Evolutionary conservation across 768 basidiomycete species (phyloP).

Genomic region (Tephrocybe sp.): DNA sequence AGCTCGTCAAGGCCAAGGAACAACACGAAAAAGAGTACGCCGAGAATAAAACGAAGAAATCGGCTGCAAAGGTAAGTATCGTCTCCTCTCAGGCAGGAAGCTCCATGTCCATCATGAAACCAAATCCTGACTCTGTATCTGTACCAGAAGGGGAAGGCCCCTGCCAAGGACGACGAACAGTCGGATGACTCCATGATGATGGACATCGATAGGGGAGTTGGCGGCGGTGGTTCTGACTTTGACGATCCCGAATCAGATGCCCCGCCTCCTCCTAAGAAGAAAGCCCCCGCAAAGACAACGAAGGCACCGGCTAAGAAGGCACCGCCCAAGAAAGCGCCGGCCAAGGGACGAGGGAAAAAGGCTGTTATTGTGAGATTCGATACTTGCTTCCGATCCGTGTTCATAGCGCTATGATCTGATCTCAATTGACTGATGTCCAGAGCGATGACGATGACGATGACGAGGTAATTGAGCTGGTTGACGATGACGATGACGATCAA

Average conservation of each 20-base stretch:
- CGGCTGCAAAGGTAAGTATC: conserved; percentile 41
- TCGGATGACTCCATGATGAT: conserved; percentile 80
- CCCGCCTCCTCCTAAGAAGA: conserved; percentile 39
- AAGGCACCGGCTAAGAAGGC: conserved; percentile 34
- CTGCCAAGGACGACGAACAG: conserved; percentile 42
- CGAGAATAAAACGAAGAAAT: conserved; percentile 40
- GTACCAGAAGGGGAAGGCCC: conserved; percentile 46
- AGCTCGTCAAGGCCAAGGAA: conserved; percentile 73
- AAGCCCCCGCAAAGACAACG: conserved; percentile 32
- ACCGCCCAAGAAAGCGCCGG: conserved; percentile 41
- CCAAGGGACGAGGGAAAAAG: conserved; percentile 56
- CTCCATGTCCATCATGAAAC: no score
- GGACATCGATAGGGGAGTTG: conserved; percentile 57
- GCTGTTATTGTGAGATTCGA: conserved; percentile 29
- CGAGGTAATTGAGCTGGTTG: conserved; percentile 45
- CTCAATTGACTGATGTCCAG: conserved; percentile 15
- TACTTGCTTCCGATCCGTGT: not conserved
- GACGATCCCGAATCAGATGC: conserved; percentile 49
- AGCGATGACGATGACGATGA: conserved; percentile 48
- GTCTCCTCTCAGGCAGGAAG: not conserved
- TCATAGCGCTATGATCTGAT: no score
- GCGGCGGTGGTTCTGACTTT: conserved; percentile 48
- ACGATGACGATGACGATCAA: conserved; percentile 44
- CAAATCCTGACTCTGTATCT: not conserved
- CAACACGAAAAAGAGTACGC: conserved; percentile 62